Base-by-base conservation (phyloP, 2,329 filamentous ascomycete species). In the Curvularia verruculosa region DNA sequence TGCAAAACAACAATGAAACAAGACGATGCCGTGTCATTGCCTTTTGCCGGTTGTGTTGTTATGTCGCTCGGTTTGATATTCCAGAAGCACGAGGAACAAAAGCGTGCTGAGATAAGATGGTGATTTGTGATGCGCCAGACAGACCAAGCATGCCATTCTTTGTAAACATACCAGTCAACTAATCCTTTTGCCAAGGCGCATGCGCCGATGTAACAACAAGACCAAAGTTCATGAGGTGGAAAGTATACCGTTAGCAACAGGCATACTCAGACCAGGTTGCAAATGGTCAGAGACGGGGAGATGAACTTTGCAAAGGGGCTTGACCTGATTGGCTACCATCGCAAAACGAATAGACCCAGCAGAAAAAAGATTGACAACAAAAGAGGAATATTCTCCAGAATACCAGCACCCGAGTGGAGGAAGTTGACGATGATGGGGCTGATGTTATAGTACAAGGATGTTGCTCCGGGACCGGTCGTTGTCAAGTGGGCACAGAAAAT, bases 371-470 rank as follows among this genome's bases (percentile, higher is more conserved):
- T n/a, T n/a, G 31, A n/a, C 31, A n/a, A 36, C 31, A 2, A n/a
- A n/a, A 36, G 31, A 6, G 21, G 19, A 18, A 6, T 24, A 13
- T 21, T 15, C 19, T 26, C 31, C 19, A 36, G n/a, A 37, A 19
- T n/a, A 31, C 46, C 46, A 47, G 23, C 5, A 48, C n/a, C 31
- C 24, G 3, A 45, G 43, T 5, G 15, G 43, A 19, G 43, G 26
- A 45, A n/a, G n/a, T 10, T 18, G 43, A 28, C 18, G 19, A 23
- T 23, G 39, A 23, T 18, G 28, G 18, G 24, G 23, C 13, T 41
- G 18, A 39, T 15, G 26, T 15, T 49, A 49, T 49, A 49, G 23
- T 49, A 49, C 47, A 49, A 31, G 47, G 47, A 49, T 39, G 36
- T 41, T 37, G 23, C 15, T 36, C 45, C 45, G 45, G 45, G 18